Base-by-base conservation (phyloP, 805 yeast genomes). In the Schizosaccharomyces pombe region DNA sequence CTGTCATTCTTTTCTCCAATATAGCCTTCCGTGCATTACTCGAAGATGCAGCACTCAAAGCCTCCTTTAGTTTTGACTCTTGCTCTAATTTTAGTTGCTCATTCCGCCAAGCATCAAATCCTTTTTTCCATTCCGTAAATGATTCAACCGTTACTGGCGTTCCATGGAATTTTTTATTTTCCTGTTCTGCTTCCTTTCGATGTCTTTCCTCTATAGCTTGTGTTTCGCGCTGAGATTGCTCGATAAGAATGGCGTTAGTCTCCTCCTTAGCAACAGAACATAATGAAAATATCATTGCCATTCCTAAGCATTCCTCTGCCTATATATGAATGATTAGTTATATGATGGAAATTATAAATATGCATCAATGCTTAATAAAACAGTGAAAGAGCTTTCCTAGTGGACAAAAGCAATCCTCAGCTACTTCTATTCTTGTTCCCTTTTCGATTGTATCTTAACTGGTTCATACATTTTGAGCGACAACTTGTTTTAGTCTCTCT, bases 271-370 rank as follows among this genome's bases (percentile, higher is more conserved):
- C 47, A 16, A 34, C 26, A 12, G 54, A 52, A 31, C 47, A 33
- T 14, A 52, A 26, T 5, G 54, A 31, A 24, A 52, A 52, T 5
- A 52, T 11, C 54, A 52, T 52, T n/a, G 54, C 54, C 54, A 52
- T 52, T 28, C 54, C 54, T n/a, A 52, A 19, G 33, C 34, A 30
- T 34, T 52, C 54, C 47, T 59, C 39, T 67, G 56, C 4, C 72
- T 49, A 16, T 16, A 8, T 16, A n/a, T 19, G n/a, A 3, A 29
- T 26, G 5, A 5, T 32, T 19, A 19, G 31, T 9, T n/a, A 12
- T 12, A 12, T 33, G 12, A 33, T n/a, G n/a, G n/a, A 12, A n/a
- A 33, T n/a, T n/a, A 33, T 12, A n/a, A n/a, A n/a, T n/a, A n/a
- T n/a, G n/a, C n/a, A n/a, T 31, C n/a, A 43, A 24, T 8, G 47